These are phyloP conservation scores for Talaromyces proteolyticus DNA, from an alignment of 495 filamentous ascomycete genomes.

Conservation along the genomic window DNA sequence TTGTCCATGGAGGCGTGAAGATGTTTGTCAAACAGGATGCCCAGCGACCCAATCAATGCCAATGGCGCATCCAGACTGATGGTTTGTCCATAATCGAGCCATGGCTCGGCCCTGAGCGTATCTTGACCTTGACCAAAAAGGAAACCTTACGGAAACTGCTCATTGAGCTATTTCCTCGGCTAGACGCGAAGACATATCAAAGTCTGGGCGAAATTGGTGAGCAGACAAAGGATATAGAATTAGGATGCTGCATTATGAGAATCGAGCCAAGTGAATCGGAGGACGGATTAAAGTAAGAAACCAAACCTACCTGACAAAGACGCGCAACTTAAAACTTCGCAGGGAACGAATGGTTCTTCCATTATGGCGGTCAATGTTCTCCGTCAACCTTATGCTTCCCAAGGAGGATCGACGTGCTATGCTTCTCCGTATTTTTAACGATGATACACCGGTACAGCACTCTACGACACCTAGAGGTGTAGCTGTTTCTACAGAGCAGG, in stretches of 20 bases:
- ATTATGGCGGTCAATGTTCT: slow-evolving; percentile 82
- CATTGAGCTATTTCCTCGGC: slow-evolving; percentile 92
- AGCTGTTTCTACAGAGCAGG: slow-evolving; percentile 15
- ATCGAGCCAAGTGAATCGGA: slow-evolving; percentile 65
- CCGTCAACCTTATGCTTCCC: slow-evolving; percentile 90
- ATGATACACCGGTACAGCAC: slow-evolving; percentile 60
- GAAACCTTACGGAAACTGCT: slow-evolving; percentile 73
- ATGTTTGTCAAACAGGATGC: slow-evolving; percentile 98
- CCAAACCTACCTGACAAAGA: not conserved
- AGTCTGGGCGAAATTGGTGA: slow-evolving; percentile 82
- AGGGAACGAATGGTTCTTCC: slow-evolving; percentile 81
- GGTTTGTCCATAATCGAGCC: slow-evolving; percentile 82
- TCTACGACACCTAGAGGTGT: slow-evolving; percentile 35
- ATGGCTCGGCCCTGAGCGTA: slow-evolving; percentile 73
- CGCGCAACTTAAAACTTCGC: slow-evolving; percentile 12
- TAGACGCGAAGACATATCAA: slow-evolving; percentile 60
- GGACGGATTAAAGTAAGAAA: slow-evolving; percentile 58
- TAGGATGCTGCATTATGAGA: slow-evolving; percentile 88
- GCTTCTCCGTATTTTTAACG: slow-evolving; percentile 86
- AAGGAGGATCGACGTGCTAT: slow-evolving; percentile 94
- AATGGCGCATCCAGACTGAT: slow-evolving; percentile 93
- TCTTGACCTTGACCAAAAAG: slow-evolving; percentile 67
- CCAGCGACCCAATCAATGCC: slow-evolving; percentile 74
- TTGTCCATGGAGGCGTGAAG: slow-evolving; percentile 93
- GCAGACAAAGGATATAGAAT: slow-evolving; percentile 67